Conservation (phyloP, 192 early-diverging fungal genomes). For the Coemansia aciculifera region DNA sequence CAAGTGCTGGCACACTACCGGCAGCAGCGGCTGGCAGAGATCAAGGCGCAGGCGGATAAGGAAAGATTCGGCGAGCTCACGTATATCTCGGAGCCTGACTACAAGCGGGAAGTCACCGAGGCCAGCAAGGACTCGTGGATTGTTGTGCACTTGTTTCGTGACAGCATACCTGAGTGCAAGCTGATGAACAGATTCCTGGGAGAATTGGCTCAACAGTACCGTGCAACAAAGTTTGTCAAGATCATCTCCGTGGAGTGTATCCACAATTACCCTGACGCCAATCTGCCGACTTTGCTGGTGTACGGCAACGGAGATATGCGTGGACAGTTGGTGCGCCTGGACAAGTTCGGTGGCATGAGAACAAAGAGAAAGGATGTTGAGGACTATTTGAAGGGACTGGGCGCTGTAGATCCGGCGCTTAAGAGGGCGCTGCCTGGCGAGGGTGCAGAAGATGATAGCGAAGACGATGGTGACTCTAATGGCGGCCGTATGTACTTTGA, state of each 20-base stretch:
- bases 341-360: conserved; percentile 77
- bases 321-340: conserved; percentile 79
- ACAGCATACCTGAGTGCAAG: conserved; percentile 79
- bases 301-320: conserved; percentile 87
- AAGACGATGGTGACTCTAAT: conserved; percentile 16
- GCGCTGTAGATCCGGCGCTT: conserved; percentile 53
- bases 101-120: conserved; percentile 83
- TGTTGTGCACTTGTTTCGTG: conserved; percentile 58
- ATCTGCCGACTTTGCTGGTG: conserved; percentile 86
- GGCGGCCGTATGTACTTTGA: conserved; percentile 37
- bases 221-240: conserved; percentile 90
- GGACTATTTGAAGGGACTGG: conserved; percentile 54
- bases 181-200: conserved; percentile 74
- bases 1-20: conserved; percentile 76
- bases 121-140: conserved; percentile 77
- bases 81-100: conserved; percentile 94
- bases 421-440: conserved; percentile 29
- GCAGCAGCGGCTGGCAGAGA: conserved; percentile 81
- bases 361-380: conserved; percentile 66
- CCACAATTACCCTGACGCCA: conserved; percentile 89
- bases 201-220: conserved; percentile 65
- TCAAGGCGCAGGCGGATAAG: conserved; percentile 66
- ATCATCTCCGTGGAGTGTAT: conserved; percentile 93
- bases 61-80: conserved; percentile 84
- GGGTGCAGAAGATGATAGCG: conserved; percentile 6